Evolutionary conservation across 2,329 filamentous ascomycete genomes (phyloP), one percentile per base, ranked within the genome.

Genomic region (Nemania sp.): DNA sequence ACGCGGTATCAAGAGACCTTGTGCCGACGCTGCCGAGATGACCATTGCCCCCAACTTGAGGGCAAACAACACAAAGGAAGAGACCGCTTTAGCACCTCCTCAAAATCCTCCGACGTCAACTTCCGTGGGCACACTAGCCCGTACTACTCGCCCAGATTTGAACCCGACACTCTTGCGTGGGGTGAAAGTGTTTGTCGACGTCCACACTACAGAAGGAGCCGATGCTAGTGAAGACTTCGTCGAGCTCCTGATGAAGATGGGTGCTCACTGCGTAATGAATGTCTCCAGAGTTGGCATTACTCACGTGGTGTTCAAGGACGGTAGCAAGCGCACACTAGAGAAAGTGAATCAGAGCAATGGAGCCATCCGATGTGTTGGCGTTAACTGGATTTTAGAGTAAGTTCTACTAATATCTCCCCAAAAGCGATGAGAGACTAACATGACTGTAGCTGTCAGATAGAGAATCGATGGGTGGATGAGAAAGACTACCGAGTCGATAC

Each of bases 281-380:
- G 68, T 70, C 36, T 68, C 69, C 43, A 88, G 84, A 68, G 76
- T 90, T 54, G 88, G 86, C 5, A 90, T 96, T 64, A 96, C 91
- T 0, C 91, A 96, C 66, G 89, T 96, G 6, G 84, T 96, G 6
- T 96, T 86, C 77, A 96, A 96, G 70, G 91, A 96, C 66, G 91
- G 91, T 40, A 86, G 86, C 36, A 86, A 87, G 66, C 80, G 86
- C 22, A 96, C 91, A 0, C 73, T 96, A 61, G 87, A 95, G 67
- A 95, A 91, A 72, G 87, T 93, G 6, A 80, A 84, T 52, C 81
- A 87, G 63, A 86, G 83, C 33, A 80, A 82, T 12, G 90, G 90
- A 5, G 77, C 89, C 24, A 89, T 96, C 31, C 86, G 90, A 63
- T 95, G 91, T 72, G 90, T 96, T 50, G 91, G 91, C 44, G 88